Evolutionary conservation across 495 filamentous ascomycete genomes (phyloP).

Genomic region (Tuber brumale): DNA sequence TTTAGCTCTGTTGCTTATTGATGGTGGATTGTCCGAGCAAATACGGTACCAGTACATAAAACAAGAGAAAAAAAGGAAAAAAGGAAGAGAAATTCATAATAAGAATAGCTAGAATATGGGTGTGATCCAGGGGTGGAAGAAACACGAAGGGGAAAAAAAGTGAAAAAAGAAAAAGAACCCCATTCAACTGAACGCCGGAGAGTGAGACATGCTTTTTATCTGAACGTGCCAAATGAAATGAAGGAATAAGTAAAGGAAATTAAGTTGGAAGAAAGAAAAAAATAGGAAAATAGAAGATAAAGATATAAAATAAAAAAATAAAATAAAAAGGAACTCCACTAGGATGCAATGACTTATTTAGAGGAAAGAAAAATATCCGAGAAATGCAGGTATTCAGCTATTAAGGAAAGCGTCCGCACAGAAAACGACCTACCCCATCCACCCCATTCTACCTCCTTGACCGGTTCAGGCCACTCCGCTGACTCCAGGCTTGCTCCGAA

Average conservation of each 20-base stretch:
- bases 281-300: background rate
- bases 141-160: background rate
- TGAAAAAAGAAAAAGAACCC: background rate
- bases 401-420: background rate
- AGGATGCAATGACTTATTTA: background rate
- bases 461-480: background rate
- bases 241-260: background rate
- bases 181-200: slow-evolving; percentile 4
- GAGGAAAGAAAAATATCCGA: background rate
- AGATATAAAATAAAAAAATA: background rate
- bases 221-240: background rate
- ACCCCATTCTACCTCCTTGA: background rate
- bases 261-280: background rate
- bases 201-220: background rate
- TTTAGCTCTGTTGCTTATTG: no score
- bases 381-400: background rate
- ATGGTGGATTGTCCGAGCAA: no score
- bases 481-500: background rate
- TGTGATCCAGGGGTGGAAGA: background rate
- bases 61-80: background rate
- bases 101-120: background rate
- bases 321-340: background rate
- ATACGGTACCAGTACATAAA: background rate
- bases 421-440: background rate
- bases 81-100: background rate